Conservation (phyloP, 2,329 filamentous ascomycete genomes). For the Neonectria sp. region DNA sequence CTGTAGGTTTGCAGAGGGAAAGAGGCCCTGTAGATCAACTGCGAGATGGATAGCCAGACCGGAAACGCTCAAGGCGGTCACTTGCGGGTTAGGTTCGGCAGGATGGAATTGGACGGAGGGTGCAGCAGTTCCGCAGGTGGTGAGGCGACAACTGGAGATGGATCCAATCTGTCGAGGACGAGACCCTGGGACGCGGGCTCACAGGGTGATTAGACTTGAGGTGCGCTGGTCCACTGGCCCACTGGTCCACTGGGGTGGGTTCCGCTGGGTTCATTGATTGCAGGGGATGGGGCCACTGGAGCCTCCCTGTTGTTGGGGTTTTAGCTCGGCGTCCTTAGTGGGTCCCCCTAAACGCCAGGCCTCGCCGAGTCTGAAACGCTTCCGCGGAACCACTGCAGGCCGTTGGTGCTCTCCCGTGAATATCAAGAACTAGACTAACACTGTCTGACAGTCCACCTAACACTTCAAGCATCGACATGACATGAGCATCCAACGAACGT, state of each 20-base stretch:
- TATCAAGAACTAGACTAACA: background rate
- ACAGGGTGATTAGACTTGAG: slow-evolving; percentile 4
- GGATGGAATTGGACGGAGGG: slow-evolving; percentile 22
- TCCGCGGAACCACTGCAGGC: slow-evolving; percentile 21
- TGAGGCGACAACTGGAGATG: slow-evolving; percentile 24
- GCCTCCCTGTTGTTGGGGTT: slow-evolving; percentile 14
- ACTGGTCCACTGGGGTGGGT: slow-evolving; percentile 1
- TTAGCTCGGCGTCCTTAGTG: slow-evolving; percentile 19
- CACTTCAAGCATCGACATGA: background rate
- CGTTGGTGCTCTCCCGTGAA: slow-evolving; percentile 30
- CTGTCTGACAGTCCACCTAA: background rate
- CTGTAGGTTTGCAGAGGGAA: slow-evolving; percentile 38
- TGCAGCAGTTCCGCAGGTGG: slow-evolving; percentile 17
- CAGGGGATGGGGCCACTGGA: slow-evolving; percentile 31
- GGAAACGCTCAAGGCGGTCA: slow-evolving; percentile 28
- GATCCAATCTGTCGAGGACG: slow-evolving; percentile 8
- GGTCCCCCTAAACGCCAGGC: slow-evolving; percentile 23
- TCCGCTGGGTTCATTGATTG: slow-evolving; percentile 19
- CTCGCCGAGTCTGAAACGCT: slow-evolving; percentile 37
- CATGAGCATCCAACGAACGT: background rate
- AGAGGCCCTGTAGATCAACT: slow-evolving; percentile 40
- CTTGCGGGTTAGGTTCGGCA: slow-evolving; percentile 35
- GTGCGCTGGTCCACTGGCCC: too few species aligned
- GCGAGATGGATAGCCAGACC: slow-evolving; percentile 35
- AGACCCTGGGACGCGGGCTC: background rate